Percentiles rank a stretch among this genome's conserved stretches.
Evolutionary conservation across 257 asterid species (phyloP).

Genomic region (Catharanthus roseus): DNA sequence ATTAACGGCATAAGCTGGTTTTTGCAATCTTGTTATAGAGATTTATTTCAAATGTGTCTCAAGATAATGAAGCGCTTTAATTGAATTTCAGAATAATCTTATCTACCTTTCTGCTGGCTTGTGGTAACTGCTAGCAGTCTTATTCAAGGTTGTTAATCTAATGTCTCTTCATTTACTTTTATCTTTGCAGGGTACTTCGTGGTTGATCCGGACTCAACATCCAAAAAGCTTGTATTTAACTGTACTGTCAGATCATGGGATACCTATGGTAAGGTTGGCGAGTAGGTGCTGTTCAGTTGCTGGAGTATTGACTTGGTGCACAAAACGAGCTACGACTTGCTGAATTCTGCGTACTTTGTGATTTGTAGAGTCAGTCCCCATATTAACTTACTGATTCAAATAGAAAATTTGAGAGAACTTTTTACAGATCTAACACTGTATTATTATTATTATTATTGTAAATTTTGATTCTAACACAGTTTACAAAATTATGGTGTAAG

Average conservation of each 20-base stretch:
- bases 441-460: too few relatives aligned
- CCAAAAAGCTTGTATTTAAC: constrained; percentile 64
- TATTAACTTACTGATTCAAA: background rate
- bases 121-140: too few relatives aligned
- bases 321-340: background rate
- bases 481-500: too few relatives aligned
- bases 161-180: constrained; percentile 1
- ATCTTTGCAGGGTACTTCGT: constrained; percentile 57
- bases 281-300: constrained; percentile 27
- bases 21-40: too few relatives aligned
- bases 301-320: background rate
- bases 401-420: background rate
- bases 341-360: background rate
- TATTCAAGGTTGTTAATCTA: background rate
- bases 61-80: background rate
- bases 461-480: too few relatives aligned
- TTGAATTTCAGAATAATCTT: background rate
- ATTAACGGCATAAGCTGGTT: background rate
- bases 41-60: background rate
- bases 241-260: constrained; percentile 73
- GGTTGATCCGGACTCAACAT: constrained; percentile 57
- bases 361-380: background rate
- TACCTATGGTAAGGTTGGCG: constrained; percentile 53
- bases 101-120: background rate
- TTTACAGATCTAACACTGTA: background rate